Evolutionary conservation across 345 rosid genomes (phyloP).

Genomic region (Murraya paniculata): DNA sequence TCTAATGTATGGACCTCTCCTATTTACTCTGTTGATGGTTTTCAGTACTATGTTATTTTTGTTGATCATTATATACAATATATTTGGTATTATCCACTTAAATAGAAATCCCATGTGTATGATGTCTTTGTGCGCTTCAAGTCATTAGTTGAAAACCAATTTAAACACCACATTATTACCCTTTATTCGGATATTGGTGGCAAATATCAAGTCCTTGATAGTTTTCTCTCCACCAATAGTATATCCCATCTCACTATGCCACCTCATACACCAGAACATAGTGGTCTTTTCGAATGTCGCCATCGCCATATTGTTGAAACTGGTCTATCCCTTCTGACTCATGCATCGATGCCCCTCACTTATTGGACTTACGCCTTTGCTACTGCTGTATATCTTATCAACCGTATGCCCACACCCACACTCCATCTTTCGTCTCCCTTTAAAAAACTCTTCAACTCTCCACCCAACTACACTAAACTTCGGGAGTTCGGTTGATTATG

Average conservation of each 20-base stretch:
- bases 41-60: neutral
- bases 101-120: neutral
- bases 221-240: neutral
- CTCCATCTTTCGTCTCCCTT: too few relatives aligned
- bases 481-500: neutral
- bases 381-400: too few relatives aligned
- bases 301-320: neutral
- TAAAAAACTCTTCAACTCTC: too few relatives aligned
- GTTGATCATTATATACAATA: too few relatives aligned
- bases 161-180: neutral
- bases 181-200: neutral
- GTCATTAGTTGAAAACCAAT: neutral
- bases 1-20: constrained; percentile 11
- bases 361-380: too few relatives aligned
- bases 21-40: neutral
- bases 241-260: neutral
- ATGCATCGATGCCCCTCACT: neutral
- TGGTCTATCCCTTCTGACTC: neutral
- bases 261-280: too few relatives aligned
- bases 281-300: neutral
- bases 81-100: neutral
- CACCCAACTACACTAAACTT: too few relatives aligned
- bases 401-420: too few relatives aligned
- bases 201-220: neutral
- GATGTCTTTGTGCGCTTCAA: neutral